These are phyloP conservation scores for Zoysia pacifica DNA, from an alignment of 176 grass and related monocot genomes.

Conservation along the genomic window DNA sequence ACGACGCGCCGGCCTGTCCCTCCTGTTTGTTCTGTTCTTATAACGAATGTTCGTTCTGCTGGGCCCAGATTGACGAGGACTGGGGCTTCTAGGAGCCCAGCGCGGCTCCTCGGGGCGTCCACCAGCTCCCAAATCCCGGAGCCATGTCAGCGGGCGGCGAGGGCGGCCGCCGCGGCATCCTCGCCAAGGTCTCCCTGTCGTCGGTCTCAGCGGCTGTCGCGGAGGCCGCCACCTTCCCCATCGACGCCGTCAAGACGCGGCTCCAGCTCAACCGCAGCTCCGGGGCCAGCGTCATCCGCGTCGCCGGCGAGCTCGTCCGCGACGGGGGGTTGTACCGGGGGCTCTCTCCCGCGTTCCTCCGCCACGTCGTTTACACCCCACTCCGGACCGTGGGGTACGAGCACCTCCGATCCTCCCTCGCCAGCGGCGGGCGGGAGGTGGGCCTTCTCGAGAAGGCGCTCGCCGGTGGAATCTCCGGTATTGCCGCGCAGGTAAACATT, in stretches of 20 bases:
- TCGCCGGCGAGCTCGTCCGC: conserved; percentile 62
- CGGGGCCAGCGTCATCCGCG: conserved; percentile 38
- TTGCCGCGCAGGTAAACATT: conserved; percentile 59
- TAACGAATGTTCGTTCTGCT: no score
- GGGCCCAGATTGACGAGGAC: no score
- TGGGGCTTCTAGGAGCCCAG: no score
- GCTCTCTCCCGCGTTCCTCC: conserved; percentile 67
- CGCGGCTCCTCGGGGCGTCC: no score
- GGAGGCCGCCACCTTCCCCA: conserved; percentile 70
- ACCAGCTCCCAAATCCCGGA: no score
- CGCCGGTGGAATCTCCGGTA: conserved; percentile 72
- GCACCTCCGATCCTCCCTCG: conserved; percentile 54
- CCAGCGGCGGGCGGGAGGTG: conserved; percentile 38
- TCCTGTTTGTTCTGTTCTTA: no score
- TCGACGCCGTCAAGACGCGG: conserved; percentile 74
- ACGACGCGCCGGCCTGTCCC: no score
- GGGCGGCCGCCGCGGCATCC: background rate
- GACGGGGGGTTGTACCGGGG: conserved; percentile 70
- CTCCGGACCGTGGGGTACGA: conserved; percentile 85
- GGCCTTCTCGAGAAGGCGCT: conserved; percentile 62
- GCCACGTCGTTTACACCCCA: conserved; percentile 79
- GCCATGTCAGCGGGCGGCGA: background rate
- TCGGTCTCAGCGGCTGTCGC: conserved; percentile 65
- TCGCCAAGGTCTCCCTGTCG: conserved; percentile 60
- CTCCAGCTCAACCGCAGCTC: conserved; percentile 65